Base-by-base conservation (phyloP, 2,329 filamentous ascomycete species). In the Claviceps pusilla region DNA sequence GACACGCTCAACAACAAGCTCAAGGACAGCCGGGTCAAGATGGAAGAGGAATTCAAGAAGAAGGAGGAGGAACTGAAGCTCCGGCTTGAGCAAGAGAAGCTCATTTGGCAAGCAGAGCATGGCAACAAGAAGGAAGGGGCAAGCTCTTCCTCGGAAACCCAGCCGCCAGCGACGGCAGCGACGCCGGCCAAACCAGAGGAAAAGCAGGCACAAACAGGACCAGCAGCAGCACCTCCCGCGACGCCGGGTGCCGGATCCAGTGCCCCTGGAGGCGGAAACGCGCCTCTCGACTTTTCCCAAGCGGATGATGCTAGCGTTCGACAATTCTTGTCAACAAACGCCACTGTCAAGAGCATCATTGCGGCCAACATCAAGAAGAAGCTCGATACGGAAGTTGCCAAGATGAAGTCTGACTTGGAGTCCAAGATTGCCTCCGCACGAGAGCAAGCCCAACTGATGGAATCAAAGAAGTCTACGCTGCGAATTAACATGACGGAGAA, bases 401-500 rank as follows among this genome's bases (percentile, higher is more conserved):
- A 78, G 64, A 65, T 80, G 35, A 77, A 76, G 59, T 71, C 76
- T 1, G 79, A 80, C 55, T 74, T 71, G 53, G 78, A 82, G 51
- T 69, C 72, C 45, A 82, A 79, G 67, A 69, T 79, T 28, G 61
- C 64, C 12, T 73, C 75, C 51, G 79, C 77, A 11, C 72, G 74
- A 53, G 78, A 83, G 57, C 77, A 85, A 66, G 84, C 83, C 3
- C 79, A 85, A 52, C 77, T 85, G 57, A 78, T 93, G 71, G 82
- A 83, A 48, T 80, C 83, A 41, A 90, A 90, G 72, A 88, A 87
- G 66, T 80, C 79, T 53, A 80, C 80, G 2, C 73, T 87, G 50
- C 86, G 86, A 59, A 76, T 91, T 58, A 91, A 89, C 65, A 86
- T 94, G 81, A 74, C 82, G 6, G 84, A 91, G 60, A 87, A 84